Base-by-base conservation (phyloP, 106 monocot species). In the Allium sativum region DNA sequence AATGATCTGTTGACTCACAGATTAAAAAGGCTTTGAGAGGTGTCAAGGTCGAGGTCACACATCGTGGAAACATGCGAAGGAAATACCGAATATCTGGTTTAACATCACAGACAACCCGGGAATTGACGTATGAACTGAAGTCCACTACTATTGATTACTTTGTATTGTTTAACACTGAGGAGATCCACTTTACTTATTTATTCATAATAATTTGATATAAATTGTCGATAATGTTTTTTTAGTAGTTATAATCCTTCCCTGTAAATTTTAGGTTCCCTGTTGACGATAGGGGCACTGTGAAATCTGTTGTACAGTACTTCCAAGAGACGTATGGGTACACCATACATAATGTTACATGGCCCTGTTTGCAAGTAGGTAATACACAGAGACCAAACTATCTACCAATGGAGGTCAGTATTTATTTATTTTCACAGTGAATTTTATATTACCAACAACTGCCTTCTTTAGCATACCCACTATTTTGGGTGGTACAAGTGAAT, bases 351-450 rank as follows among this genome's bases (percentile, higher is more conserved):
- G 77, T 81, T 14, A 77, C 79, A 16, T 70, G 74, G 68, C 93
- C 93, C 56, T 93, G 93, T 62, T 62, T 93, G 31, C 90, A 96
- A 80, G 96, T 90, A 59, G 96, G 96, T 12, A 95, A 90, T 74
- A 83, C 90, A 55, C 62, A 62, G 31, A 79, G 90, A 44, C 90
- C 90, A 21, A 96, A 96, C 58, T 96, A 96, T 84, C 84, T 96
- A 17, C 96, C 96, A 5, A 91, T 96, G 96, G 96, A 96, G 84
- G 96, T 91, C 31, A 22, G 52, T 7, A 44, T 60, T 9, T 5
- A 31, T 31, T 31, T 31, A 2, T 31, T 1, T 12, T 58, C 40
- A 58, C 42, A 3, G 40, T 14, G 12, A 55, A 55, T 14, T 17
- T 55, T 58, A 10, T 41, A 13, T 58, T 31, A 31, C 31, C 31